phyloP scores from a whole-genome alignment of 352 stramenopile genomes.

The Phytophthora palmivora region DNA sequence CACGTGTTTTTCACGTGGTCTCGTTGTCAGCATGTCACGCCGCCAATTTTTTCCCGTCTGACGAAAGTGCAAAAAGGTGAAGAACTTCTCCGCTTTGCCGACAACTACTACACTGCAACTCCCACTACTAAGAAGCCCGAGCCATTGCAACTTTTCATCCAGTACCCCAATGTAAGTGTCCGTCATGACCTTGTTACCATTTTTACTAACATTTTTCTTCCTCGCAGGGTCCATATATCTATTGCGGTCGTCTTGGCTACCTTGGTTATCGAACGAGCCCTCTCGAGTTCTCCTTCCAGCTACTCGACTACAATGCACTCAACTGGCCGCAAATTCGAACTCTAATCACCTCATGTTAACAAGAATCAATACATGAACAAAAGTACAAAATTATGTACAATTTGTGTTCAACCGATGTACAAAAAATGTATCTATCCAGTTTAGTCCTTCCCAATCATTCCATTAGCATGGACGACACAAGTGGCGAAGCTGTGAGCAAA shows the following conservation, averaged over 20 bases:
- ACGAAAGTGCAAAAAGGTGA: constrained; percentile 26
- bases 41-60: constrained; percentile 23
- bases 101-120: constrained; percentile 20
- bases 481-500: constrained; percentile 1
- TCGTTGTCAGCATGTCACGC: constrained; percentile 22
- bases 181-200: neutral
- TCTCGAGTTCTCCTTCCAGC: constrained; percentile 71
- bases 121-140: constrained; percentile 4
- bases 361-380: neutral
- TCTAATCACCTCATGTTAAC: constrained; percentile 13
- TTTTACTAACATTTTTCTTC: constrained; percentile 5
- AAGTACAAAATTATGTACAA: constrained; percentile 10
- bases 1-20: constrained; percentile 33
- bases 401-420: neutral
- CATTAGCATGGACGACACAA: constrained; percentile 4
- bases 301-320: constrained; percentile 52
- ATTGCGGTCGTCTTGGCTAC: constrained; percentile 69
- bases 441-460: neutral
- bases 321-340: constrained; percentile 35
- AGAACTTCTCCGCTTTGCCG: constrained; percentile 19
- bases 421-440: constrained; percentile 10
- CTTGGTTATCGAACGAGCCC: constrained; percentile 47
- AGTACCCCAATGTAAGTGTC: constrained; percentile 33
- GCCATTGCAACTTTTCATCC: constrained; percentile 33
- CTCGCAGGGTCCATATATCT: constrained; percentile 61